These are phyloP conservation scores for Fusarium sp. DNA, from an alignment of 2,329 filamentous ascomycete genomes.

Conservation along the genomic window DNA sequence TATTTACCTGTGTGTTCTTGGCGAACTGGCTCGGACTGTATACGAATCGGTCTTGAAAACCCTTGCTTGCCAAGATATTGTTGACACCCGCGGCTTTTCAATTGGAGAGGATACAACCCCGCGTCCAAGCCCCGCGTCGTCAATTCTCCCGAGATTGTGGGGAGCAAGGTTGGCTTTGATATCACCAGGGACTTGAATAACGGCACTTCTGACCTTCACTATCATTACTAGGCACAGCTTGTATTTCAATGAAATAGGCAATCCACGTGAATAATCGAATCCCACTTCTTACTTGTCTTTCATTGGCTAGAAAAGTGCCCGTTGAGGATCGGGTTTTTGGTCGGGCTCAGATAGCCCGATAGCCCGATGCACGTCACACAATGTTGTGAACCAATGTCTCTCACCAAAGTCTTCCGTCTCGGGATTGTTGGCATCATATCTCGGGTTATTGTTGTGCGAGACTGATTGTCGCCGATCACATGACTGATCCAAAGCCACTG, in stretches of 20 bases:
- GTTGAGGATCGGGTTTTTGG: neutral
- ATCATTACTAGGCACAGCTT: neutral
- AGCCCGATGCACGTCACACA: neutral
- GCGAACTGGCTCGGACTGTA: neutral
- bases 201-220: neutral
- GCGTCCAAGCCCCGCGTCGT: neutral
- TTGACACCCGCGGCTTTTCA: neutral
- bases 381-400: neutral
- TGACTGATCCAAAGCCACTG: neutral
- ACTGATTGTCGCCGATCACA: neutral
- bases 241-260: neutral
- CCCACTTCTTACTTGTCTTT: accelerated
- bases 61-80: neutral
- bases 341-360: neutral
- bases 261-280: accelerated
- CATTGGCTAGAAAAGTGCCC: neutral
- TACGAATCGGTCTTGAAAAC: neutral
- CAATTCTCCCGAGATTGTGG: neutral
- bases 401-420: accelerated
- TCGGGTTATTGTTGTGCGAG: neutral
- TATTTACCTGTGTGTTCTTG: neutral
- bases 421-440: accelerated
- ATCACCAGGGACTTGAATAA: neutral
- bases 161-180: neutral
- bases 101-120: neutral